Base-by-base conservation (phyloP, 306 rosid species). In the Vicia sativa region DNA sequence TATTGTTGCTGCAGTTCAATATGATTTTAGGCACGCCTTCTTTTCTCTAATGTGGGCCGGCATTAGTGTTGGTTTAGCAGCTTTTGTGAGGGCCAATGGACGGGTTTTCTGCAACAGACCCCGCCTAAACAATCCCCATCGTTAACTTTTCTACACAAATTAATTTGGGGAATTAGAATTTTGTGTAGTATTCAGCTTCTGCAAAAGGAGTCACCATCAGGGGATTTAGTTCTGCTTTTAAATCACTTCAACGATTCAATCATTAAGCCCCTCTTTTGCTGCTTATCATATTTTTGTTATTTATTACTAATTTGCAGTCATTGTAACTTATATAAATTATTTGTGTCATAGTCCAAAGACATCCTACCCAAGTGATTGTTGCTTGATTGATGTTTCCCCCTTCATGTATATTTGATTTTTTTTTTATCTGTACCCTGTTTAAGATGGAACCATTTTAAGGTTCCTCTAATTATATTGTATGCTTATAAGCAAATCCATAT, bases 91-190 rank as follows among this genome's bases (percentile, higher is more conserved):
- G 83, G 95, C 96, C 73, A 88, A 90, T 1, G 99, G 97, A 13
- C 87, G 95, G 41, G 55, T 93, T 63, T 93, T 93, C 88, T 93
- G 99, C 87, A 90, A 88, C 78, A 78, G 99, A 21, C 99, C 96
- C 13, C 89, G 87, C 74, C 89, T 93, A 16, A 90, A 83, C 88
- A 90, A 84, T 77, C 92, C 96, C 44, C 67, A 74, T 21, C 53
- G 68, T 50, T 88, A 80, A 81, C 65, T 63, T 52, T 63, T 52
- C 9, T 37, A 64, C 25, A 21, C 29, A 10, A 7, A 52, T 70
- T 29, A 25, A 62, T 28, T 19, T 11, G 76, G 70, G 53, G 43
- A 42, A 70, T 74, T 64, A 9, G 52, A 53, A 5, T 14, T 65
- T 42, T 46, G n/a, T 65, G 68, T 50, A 48, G 67, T 56, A 42